Conservation (phyloP, 495 filamentous ascomycete genomes). For the Neurospora terricola region DNA sequence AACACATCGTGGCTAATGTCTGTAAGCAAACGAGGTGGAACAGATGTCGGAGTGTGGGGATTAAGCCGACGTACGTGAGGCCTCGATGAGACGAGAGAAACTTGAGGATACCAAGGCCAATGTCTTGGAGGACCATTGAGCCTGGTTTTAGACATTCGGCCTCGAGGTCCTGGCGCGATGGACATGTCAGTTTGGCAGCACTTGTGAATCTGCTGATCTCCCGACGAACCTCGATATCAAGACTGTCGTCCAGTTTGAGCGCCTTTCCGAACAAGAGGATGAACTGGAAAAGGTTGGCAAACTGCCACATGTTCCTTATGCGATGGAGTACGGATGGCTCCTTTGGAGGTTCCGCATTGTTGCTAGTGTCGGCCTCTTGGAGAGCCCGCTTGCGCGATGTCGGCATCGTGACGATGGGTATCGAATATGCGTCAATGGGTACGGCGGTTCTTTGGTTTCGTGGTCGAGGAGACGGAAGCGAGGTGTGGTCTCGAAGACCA, state of each 20-base stretch:
- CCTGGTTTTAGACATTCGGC: constrained; percentile 71
- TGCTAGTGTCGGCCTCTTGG: constrained; percentile 49
- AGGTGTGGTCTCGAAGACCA: background rate
- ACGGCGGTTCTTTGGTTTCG: background rate
- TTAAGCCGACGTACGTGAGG: constrained; percentile 56
- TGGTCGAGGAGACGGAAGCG: background rate
- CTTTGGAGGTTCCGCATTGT: constrained; percentile 12
- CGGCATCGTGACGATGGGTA: constrained; percentile 32
- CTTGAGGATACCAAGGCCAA: constrained; percentile 85
- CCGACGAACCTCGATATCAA: constrained; percentile 70
- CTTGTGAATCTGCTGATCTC: background rate
- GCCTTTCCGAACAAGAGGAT: constrained; percentile 79
- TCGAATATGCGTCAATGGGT: background rate
- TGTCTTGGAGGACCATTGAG: constrained; percentile 64
- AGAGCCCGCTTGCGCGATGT: constrained; percentile 58
- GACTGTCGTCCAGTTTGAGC: constrained; percentile 77
- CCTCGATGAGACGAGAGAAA: constrained; percentile 89
- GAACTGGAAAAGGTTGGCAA: constrained; percentile 90
- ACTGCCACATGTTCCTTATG: constrained; percentile 87
- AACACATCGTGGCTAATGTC: constrained; percentile 66
- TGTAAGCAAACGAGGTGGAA: constrained; percentile 8
- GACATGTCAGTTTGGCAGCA: background rate
- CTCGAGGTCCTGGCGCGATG: constrained; percentile 66
- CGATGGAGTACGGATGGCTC: constrained; percentile 47
- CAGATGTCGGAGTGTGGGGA: background rate